Evolutionary conservation across 106 monocot genomes (phyloP), one percentile per base, ranked within the genome.

Genomic region (Vanilla planifolia): DNA sequence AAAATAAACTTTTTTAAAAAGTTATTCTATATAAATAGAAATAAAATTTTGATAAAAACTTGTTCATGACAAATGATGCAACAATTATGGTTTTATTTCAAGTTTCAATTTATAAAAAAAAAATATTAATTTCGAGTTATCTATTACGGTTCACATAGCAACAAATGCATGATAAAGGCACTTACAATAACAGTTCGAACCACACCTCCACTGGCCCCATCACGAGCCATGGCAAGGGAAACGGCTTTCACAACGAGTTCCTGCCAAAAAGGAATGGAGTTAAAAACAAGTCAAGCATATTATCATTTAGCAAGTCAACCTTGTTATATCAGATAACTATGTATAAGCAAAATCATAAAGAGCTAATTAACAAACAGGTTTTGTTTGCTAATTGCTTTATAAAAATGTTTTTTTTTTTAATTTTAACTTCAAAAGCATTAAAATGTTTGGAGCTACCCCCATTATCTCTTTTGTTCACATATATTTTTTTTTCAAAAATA

Each of bases 191-290:
- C 83, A 65, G 94, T 95, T 40, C 94, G 94, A 37, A 95, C 86
- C 70, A 95, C 86, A 48, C 94, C 94, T 30, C 94, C 94, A 67
- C 94, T 89, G 19, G 94, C 94, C 51, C 89, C 89, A 63, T 95
- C 94, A 50, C 94, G 79, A 14, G 89, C 94, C 60, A 95, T 89
- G 30, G 89, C 89, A 48, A 95, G 80, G 74, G 89, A 89, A 22
- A 85, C 89, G 1, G 89, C 94, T 62, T 95, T 89, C 29, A 95
- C 77, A 11, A 95, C 94, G 30, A 95, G 43, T 67, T 80, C 71
- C 94, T 89, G 80, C 59, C 29, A 27, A 24, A n/a, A 53, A 30
- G 30, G n/a, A n/a, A n/a, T n/a, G n/a, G n/a, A n/a, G n/a, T n/a
- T n/a, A n/a, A n/a, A n/a, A n/a, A n/a, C n/a, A n/a, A n/a, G n/a